Evolutionary conservation across 768 basidiomycete species (phyloP), one percentile per base, ranked within the genome.

Genomic region (Auriscalpium microsporum): DNA sequence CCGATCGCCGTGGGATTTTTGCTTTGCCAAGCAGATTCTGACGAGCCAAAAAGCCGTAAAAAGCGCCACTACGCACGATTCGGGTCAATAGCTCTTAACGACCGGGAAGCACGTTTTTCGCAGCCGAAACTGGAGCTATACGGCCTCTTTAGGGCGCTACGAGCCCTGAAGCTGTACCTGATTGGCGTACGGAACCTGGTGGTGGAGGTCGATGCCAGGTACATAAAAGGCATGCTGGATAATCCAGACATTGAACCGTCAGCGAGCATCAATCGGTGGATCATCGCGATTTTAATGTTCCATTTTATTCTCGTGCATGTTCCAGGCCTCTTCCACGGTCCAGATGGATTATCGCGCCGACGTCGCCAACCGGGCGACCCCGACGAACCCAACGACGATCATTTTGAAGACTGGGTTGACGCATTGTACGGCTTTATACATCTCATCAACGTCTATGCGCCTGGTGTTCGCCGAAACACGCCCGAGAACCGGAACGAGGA

Each of bases 191-290:
- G 50, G 4, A 66, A 66, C 28, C 28, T 28, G 1, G 28, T 28
- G 4, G 19, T 57, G 69, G 69, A 75, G 54, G 68, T 73, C 1
- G 71, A 76, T 51, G 71, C 73, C 0, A 59, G 64, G 6, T 77
- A 73, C 53, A 67, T 76, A 35, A 62, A 65, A 21, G 74, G 71
- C 0, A 76, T 75, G 73, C 52, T 75, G 0, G 70, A 70, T 28
- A 70, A 73, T 35, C 73, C 72, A 0, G 71, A 73, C 23, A 56
- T 72, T 0, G 66, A 70, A 3, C 74, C 73, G 0, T 72, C 66
- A 38, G 66, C 71, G 3, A 57, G 68, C 0, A 67, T 75, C 2
- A 77, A 77, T 45, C 49, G 71, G 8, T 78, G 76, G 76, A 73
- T 78, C 36, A 67, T 68, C 0, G 68, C 60, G 1, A 75, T 78